Evolutionary conservation across 2,329 filamentous ascomycete genomes (phyloP), one percentile per base, ranked within the genome.

Genomic region (Stachybotrys chartarum): DNA sequence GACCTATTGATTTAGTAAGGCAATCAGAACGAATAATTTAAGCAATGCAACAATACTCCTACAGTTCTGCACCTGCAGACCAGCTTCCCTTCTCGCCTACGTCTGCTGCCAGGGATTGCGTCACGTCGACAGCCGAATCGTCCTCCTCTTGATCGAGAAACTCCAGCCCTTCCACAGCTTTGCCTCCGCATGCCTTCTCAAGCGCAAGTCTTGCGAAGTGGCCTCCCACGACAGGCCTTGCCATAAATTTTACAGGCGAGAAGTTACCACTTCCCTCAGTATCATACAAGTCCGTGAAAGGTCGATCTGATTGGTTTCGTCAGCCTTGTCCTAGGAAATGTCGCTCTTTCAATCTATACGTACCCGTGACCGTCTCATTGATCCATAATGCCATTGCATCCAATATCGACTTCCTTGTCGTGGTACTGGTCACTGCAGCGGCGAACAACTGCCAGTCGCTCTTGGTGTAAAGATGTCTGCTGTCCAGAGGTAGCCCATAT

Each of bases 401-500:
- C 42, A 94, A 73, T 52, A 95, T 91, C 67, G 88, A 83, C 3
- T 79, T 78, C 54, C 90, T 80, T 1, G 88, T 87, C 56, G 78
- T 73, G 66, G 82, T 81, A 61, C 84, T 85, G 5, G 89, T 83
- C 6, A 95, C 87, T 1, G 90, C 88, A 50, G 91, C 90, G 0
- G 90, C 88, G 69, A 94, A 92, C 68, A 95, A 91, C 63, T 94
- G 87, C 91, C 91, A 96, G 72, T 96, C 91, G 32, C 87, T 91
- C 73, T 96, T 96, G 39, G 90, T 87, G 70, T 94, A 94, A 3
- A 93, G 70, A 69, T 94, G 90, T 48, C 91, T 83, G 61, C 82
- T 88, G 70, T 96, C 91, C 7, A 96, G 80, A 0, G 91, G 90
- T 4, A 96, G 74, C 1, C 91, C 91, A 69, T 93, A 95, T 63